A percentile compares a stretch with the other conserved stretches of the same genome.
phyloP scores from a whole-genome alignment of 2,329 filamentous ascomycete species.

The Pyricularia grisea region DNA sequence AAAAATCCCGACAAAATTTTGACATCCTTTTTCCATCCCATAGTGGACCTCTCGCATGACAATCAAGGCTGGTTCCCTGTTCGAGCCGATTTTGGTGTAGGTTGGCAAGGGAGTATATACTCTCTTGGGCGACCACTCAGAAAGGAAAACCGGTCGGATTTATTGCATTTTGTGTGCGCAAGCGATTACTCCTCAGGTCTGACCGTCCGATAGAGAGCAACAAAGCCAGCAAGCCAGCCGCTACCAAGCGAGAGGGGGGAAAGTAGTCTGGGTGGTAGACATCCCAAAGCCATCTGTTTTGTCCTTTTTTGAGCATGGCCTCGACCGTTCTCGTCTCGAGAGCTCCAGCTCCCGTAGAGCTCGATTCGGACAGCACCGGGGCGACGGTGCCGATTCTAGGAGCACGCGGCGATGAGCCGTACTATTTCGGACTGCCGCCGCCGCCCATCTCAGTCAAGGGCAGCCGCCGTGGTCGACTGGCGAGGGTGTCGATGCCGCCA shows the following conservation, averaged over 20 bases:
- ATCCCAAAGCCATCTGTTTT: neutral
- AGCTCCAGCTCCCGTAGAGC: neutral
- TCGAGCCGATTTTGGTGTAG: neutral
- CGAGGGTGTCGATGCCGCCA: neutral
- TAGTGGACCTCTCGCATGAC: neutral
- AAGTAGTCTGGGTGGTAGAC: neutral
- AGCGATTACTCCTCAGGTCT: neutral
- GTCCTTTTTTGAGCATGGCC: neutral
- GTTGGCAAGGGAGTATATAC: neutral
- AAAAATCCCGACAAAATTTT: neutral
- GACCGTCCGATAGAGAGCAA: too few species aligned
- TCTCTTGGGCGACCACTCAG: neutral
- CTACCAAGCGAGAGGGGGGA: neutral
- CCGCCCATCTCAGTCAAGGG: neutral
- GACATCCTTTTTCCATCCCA: neutral
- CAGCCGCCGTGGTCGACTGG: neutral
- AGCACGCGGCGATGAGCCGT: neutral
- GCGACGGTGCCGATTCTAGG: neutral
- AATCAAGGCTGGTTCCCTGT: neutral
- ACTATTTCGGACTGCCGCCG: neutral
- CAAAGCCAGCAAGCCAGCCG: too few species aligned
- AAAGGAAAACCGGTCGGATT: neutral
- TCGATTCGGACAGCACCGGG: neutral
- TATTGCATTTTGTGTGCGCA: neutral
- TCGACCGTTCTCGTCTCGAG: neutral